phyloP scores from a whole-genome alignment of 2,329 filamentous ascomycete species.

The Verticillium albo-atrum region DNA sequence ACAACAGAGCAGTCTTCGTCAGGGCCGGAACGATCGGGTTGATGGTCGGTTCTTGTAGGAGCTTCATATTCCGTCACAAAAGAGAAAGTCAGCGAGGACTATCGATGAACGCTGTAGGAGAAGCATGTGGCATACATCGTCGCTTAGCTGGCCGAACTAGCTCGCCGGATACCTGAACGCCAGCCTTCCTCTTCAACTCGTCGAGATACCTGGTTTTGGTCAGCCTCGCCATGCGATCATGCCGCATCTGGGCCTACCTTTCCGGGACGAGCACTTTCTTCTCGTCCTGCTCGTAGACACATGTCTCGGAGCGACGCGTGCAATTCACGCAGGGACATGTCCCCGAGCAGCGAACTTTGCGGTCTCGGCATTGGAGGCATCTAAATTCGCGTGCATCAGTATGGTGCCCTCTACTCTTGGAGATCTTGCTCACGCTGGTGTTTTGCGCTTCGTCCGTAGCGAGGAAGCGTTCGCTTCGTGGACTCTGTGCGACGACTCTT shows the following conservation, averaged over 20 bases:
- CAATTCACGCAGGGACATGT: conserved; percentile 6
- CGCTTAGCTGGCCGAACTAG: background rate
- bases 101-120: too few relatives aligned
- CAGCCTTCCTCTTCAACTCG: conserved; percentile 6
- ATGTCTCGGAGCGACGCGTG: conserved; percentile 2
- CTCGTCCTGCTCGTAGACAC: conserved; percentile 7
- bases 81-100: too few relatives aligned
- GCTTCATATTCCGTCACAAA: too few relatives aligned
- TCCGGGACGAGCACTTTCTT: conserved; percentile 8
- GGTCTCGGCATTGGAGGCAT: conserved; percentile 6
- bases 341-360: conserved; percentile 6
- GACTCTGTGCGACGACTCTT: background rate
- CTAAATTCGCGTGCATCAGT: background rate
- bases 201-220: background rate
- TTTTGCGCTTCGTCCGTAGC: background rate
- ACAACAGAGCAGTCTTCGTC: background rate
- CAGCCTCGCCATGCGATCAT: background rate
- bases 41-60: too few relatives aligned
- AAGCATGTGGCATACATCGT: background rate
- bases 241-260: background rate
- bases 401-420: background rate
- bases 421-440: background rate
- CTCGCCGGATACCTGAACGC: background rate
- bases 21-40: background rate
- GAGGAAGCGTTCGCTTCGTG: background rate